These are phyloP conservation scores for Pythium biforme DNA, from an alignment of 352 stramenopile species.

Conservation along the genomic window DNA sequence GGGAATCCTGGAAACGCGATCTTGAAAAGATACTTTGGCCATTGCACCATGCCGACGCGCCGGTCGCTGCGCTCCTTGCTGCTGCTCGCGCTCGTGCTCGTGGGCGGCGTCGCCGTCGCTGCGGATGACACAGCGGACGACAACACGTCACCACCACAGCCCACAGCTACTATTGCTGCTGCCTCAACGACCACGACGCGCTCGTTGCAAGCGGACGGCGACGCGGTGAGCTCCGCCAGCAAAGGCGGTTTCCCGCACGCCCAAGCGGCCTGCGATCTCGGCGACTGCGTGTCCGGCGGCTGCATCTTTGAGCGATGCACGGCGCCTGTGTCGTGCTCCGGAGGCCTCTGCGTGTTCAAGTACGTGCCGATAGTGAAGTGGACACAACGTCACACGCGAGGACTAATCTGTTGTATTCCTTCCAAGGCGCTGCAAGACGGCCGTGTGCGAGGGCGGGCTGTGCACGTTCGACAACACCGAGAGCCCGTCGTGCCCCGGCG, in stretches of 20 bases:
- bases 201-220: not conserved
- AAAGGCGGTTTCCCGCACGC: conserved; percentile 30
- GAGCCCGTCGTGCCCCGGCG: conserved; percentile 39
- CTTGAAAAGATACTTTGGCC: not conserved
- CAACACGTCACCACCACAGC: not conserved
- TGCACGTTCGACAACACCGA: conserved; percentile 53
- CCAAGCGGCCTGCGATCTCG: conserved; percentile 37
- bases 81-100: not conserved
- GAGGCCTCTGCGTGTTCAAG: conserved; percentile 59
- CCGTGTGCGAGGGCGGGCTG: conserved; percentile 45
- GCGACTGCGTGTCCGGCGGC: conserved; percentile 39
- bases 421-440: conserved; percentile 48
- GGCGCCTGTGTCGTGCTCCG: conserved; percentile 39
- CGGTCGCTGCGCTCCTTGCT: conserved; percentile 3
- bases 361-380: conserved; percentile 16
- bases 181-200: not conserved
- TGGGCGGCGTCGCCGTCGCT: not conserved
- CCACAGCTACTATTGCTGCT: too few species aligned
- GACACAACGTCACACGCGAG: too few species aligned
- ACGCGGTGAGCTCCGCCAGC: not conserved
- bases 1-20: conserved; percentile 1
- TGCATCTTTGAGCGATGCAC: conserved; percentile 57
- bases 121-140: not conserved
- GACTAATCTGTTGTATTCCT: not conserved
- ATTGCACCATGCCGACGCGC: not conserved